Base-by-base conservation (phyloP, 75 land plant genomes). In the Picea sitchensis region DNA sequence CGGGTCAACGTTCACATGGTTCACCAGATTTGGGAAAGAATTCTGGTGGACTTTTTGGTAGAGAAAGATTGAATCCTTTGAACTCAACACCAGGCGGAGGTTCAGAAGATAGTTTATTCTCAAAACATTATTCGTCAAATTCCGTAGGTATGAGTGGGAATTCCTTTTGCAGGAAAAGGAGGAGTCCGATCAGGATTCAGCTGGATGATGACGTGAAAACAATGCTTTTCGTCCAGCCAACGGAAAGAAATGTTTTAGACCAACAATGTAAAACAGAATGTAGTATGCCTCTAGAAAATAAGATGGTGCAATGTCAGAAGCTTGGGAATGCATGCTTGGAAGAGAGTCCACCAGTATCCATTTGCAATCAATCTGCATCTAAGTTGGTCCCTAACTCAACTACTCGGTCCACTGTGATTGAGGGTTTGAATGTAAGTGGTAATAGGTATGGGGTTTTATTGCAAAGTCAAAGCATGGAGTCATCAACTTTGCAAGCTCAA, bases 111-210 rank as follows among this genome's bases (percentile, higher is more conserved):
- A 58, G 59, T 2, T 30, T 32, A 73, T 58, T 58, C 59, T n/a
- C 78, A 17, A 41, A 26, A 38, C 73, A 64, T 44, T 82, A 81
- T 68, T 68, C 14, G 4, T 88, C 86, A 79, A 76, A 82, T 36
- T 74, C 85, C 36, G 80, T 85, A 38, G 83, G 72, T 74, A 57
- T 38, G 58, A 92, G 91, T 73, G 92, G 86, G 23, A 87, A 86
- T 81, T 87, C 88, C 79, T 72, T 77, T 58, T 30, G 47, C 23
- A 84, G 75, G 68, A 92, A 90, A 77, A 84, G 84, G 65, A 87
- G 91, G 80, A 86, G 76, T 31, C 58, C 65, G 20, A 78, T 76
- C 61, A 58, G 32, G 2, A 30, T n/a, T 30, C 77, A 57, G 38
- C 30, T 58, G 61, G 38, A 57, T 9, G 36, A 31, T 51, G 31